Evolutionary conservation across 2,329 filamentous ascomycete species (phyloP), one percentile per base, ranked within the genome.

Genomic region (Venturia effusa): DNA sequence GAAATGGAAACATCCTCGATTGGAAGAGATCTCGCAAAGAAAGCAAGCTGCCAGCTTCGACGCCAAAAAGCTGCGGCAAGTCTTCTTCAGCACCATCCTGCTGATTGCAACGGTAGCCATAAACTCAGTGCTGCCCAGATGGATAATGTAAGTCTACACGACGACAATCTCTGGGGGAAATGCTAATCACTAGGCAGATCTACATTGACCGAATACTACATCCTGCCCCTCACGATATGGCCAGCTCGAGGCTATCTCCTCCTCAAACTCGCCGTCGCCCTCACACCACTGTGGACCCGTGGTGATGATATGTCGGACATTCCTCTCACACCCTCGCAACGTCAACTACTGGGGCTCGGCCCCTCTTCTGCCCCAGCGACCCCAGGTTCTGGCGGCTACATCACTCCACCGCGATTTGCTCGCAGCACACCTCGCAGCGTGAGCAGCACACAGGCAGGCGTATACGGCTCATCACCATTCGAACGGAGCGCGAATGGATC

Each of bases 1-100:
- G 64, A 90, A 87, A 72, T 99, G 94, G 93, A 85, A 87, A 71
- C 94, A 99, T 74, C 94, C 94, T 40, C 86, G 88, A 67, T 82
- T 97, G 68, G 83, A 91, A 70, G 93, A 97, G 76, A 95, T 99
- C 72, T 86, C 89, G 19, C 83, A 84, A 67, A 86, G 94, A 61
- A 89, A 92, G 72, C 87, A 90, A 73, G 87, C 87, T 24, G 85
- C 86, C 17, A 89, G 82, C 59, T 96, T 97, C 74, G 85, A 87
- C 64, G 86, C 92, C 69, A 84, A 84, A 72, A 93, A 96, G 68
- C 77, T 94, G 60, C 83, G 81, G 66, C 83, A 81, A 62, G 85
- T 96, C 37, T 85, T 87, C 75, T 96, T 95, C 73, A 73, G 82
- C 1, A 76, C 74, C 11, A 79, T 86, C 43, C 71, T 89, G 45